Base-by-base conservation (phyloP, 2,329 filamentous ascomycete genomes). In the Grosmannia huntii region DNA sequence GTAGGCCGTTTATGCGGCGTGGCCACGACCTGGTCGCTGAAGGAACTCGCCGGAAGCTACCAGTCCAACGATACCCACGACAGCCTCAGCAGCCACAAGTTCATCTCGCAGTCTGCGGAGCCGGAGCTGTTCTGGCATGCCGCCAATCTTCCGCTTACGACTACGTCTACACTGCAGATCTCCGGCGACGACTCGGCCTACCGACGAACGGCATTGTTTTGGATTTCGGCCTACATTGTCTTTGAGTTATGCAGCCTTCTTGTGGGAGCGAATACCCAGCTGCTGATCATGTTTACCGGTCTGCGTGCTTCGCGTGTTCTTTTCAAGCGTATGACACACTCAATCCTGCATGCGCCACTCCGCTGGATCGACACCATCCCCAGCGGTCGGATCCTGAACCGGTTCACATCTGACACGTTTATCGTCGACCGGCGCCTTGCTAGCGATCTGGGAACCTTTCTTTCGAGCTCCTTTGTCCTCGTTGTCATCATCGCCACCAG, bases 311-410 rank as follows among this genome's bases (percentile, higher is more conserved):
- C 68, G 2, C 64, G 62, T 27, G 62, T 61, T 1, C 62, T 72
- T 10, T 72, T 71, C 59, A 64, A 69, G 59, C 60, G 63, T 16
- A 70, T 72, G 66, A 68, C 66, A 9, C 65, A 69, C 52, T 65
- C 69, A 4, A 68, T 75, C 28, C 66, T 75, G 14, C 67, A 69
- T 9, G 72, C 73, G 7, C 72, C 72, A 11, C 64, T 75, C 12
- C 66, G 68, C 44, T 73, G 70, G 70, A 64, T 73, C 16, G 73
- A 76, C 60, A 73, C 70, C 0, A 64, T 71, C 1, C 73, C 73
- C 4, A 64, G 70, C 0, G 73, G 73, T 5, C 68, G 72, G n/a
- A 68, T 76, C 33, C 63, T 75, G 48, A 75, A 76, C 62, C 69
- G 73, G 6, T 75, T 75, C 58, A 71, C 69, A 0, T 67, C 68